phyloP scores from a whole-genome alignment of 768 basidiomycete species.

The Termitomyces bulborhizus region DNA sequence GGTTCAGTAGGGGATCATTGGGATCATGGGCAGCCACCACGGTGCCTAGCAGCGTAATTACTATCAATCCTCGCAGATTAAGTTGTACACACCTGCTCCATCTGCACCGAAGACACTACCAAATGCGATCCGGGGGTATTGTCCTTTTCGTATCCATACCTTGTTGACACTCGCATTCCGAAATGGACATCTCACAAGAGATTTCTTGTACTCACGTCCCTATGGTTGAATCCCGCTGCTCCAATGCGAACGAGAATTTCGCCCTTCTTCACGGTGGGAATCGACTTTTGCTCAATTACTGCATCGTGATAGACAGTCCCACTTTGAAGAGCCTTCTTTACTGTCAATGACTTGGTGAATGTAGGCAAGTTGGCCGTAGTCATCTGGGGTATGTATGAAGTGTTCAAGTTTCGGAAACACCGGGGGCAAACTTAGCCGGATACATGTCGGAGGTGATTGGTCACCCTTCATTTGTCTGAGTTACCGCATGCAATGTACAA shows the following conservation, averaged over 20 bases:
- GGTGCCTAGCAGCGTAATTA: constrained; percentile 34
- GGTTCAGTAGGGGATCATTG: constrained; percentile 50
- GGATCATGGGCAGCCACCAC: constrained; percentile 53
- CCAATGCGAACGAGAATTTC: constrained; percentile 63
- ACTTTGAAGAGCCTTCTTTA: constrained; percentile 35
- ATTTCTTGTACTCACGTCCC: constrained; percentile 42
- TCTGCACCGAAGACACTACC: constrained; percentile 66
- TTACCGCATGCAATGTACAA: too few species aligned
- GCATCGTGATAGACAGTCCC: constrained; percentile 53
- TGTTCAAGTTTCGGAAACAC: background rate
- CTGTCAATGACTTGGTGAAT: constrained; percentile 40
- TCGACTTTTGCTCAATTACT: constrained; percentile 38
- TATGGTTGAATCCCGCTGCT: constrained; percentile 73
- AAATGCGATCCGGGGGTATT: constrained; percentile 56
- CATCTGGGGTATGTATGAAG: background rate
- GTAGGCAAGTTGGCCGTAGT: constrained; percentile 24
- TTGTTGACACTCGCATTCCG: constrained; percentile 21
- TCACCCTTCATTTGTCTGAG: too few species aligned
- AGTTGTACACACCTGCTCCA: constrained; percentile 51
- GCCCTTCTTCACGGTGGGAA: constrained; percentile 46
- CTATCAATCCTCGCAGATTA: background rate
- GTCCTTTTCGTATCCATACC: constrained; percentile 70
- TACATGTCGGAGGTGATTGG: too few species aligned
- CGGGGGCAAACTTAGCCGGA: background rate
- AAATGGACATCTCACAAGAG: background rate